phyloP scores from a whole-genome alignment of 75 land plant genomes.

The Ceratopteris richardii region DNA sequence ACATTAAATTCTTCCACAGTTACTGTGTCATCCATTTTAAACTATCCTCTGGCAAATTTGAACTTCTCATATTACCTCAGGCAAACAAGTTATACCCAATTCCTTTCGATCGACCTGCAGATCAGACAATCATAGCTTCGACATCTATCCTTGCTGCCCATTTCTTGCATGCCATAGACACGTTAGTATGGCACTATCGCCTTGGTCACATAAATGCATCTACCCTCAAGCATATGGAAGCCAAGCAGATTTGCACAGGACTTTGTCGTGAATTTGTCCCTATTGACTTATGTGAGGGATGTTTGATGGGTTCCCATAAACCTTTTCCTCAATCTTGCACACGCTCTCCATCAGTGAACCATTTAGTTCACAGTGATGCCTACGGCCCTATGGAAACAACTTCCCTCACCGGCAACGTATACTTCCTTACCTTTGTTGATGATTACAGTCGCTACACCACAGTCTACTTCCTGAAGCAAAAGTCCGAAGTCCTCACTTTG shows the following conservation, averaged over 20 bases:
- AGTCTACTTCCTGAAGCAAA: neutral
- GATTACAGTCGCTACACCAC: neutral
- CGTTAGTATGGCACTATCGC: too few relatives aligned
- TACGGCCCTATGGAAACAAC: conserved; percentile 13
- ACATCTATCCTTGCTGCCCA: neutral
- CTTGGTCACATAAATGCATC: too few relatives aligned
- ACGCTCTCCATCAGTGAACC: neutral
- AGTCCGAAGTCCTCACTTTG: neutral
- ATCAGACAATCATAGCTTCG: neutral
- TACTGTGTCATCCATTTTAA: neutral
- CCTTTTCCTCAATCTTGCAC: neutral
- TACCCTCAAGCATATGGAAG: neutral
- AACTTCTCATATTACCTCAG: neutral
- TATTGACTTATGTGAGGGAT: neutral
- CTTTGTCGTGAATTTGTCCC: neutral
- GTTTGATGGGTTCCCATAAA: neutral
- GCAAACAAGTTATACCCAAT: neutral
- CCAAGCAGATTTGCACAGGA: neutral
- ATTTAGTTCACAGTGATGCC: conserved; percentile 12
- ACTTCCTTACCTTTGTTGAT: neutral
- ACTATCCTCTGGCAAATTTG: neutral
- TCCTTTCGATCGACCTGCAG: neutral
- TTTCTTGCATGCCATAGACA: neutral
- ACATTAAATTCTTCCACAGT: neutral
- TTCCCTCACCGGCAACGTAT: conserved; percentile 2